Evolutionary conservation across 1,284 basidiomycete species (phyloP).

Genomic region (Mixia osmundae): DNA sequence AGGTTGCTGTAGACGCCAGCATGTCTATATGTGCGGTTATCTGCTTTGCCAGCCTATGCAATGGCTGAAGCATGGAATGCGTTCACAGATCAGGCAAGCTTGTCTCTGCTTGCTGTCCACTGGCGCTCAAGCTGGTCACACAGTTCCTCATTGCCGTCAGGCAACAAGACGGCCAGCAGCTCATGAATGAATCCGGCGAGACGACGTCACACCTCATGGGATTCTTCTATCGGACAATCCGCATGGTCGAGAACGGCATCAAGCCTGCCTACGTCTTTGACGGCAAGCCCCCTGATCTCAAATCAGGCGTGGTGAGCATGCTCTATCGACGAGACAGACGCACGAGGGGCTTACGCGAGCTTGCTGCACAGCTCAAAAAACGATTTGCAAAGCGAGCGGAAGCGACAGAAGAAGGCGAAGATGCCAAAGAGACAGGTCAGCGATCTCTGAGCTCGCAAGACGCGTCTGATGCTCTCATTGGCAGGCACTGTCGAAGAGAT

Average conservation of each 20-base stretch:
- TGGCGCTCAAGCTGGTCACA: too few relatives aligned
- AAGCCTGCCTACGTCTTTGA: conserved; percentile 98
- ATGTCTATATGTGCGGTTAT: not conserved
- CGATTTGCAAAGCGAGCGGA: conserved; percentile 77
- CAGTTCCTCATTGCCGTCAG: conserved; percentile 96
- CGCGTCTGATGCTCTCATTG: not conserved
- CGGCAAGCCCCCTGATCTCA: conserved; percentile 91
- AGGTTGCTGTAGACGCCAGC: conserved; percentile 91
- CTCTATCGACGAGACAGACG: not conserved
- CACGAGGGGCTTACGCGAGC: not conserved
- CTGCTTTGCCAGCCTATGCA: not conserved
- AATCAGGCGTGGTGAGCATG: conserved; percentile 67
- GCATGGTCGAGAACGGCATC: conserved; percentile 97
- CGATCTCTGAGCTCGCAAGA: not conserved
- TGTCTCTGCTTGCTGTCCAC: conserved; percentile 13
- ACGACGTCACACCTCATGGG: conserved; percentile 95
- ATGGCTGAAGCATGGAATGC: not conserved
- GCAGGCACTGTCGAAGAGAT: conserved; percentile 66
- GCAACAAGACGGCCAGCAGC: conserved; percentile 79
- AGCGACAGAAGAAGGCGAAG: conserved; percentile 80
- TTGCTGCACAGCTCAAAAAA: conserved; percentile 45
- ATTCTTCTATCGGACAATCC: conserved; percentile 76
- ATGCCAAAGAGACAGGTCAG: conserved; percentile 75
- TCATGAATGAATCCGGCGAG: conserved; percentile 89
- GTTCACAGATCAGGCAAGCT: not conserved